Conservation (phyloP, 371 early-diverging fungal genomes). For the Choanephora cucurbitarum region DNA sequence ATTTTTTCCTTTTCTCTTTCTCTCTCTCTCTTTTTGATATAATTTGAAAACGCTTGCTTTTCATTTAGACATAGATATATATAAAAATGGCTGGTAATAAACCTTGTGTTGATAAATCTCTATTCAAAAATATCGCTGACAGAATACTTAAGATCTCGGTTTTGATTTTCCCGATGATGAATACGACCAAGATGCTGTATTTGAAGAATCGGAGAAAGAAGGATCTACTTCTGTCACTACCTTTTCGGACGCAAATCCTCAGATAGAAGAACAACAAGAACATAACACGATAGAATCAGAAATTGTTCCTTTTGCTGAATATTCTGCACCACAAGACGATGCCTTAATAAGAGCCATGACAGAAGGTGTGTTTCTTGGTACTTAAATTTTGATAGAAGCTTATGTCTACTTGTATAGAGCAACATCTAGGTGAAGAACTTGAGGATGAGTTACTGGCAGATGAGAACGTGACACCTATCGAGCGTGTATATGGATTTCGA, state of each 20-base stretch:
- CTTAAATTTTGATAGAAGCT: no score
- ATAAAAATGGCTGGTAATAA: constrained; percentile 17
- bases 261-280: neutral
- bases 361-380: constrained; percentile 1
- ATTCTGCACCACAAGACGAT: neutral
- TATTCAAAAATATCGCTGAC: neutral
- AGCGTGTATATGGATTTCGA: constrained; percentile 50
- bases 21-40: neutral
- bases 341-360: constrained; percentile 5
- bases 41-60: no score
- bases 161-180: constrained; percentile 50
- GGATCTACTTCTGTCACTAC: neutral
- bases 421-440: constrained; percentile 38
- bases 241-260: no score
- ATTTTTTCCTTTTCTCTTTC: neutral
- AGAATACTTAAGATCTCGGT: constrained; percentile 39
- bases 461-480: constrained; percentile 50
- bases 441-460: constrained; percentile 50
- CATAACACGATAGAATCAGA: constrained; percentile 3
- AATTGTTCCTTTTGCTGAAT: neutral
- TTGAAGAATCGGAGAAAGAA: constrained; percentile 13
- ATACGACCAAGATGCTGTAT: constrained; percentile 27
- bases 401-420: constrained; percentile 11
- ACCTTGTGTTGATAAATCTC: neutral
- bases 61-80: constrained; percentile 4